A percentile compares a stretch with the other conserved stretches of the same genome.
Conservation (phyloP, 2,329 filamentous ascomycete genomes). For the Anthostomella pinea region DNA sequence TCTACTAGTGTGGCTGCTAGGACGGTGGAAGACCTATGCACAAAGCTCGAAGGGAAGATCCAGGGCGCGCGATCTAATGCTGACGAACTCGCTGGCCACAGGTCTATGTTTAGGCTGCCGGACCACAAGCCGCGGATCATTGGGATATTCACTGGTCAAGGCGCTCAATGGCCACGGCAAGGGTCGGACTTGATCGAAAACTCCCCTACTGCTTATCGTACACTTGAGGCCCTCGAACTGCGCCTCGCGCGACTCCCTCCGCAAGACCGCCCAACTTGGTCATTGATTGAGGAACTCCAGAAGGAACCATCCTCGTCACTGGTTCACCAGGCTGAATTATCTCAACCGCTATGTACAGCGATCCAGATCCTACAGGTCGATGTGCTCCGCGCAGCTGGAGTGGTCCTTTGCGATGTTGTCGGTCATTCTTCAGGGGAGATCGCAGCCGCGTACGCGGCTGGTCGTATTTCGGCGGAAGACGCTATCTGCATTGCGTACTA, state of each 20-base stretch:
- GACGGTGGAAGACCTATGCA: conserved; percentile 1
- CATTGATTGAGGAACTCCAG: conserved; percentile 13
- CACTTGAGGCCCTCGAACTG: conserved; percentile 17
- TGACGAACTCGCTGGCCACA: background rate
- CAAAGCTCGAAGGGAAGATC: background rate
- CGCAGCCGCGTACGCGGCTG: conserved; percentile 23
- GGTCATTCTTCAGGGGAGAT: conserved; percentile 30
- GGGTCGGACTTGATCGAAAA: conserved; percentile 17
- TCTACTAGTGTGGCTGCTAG: conserved; percentile 4
- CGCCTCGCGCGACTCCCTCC: conserved; percentile 16
- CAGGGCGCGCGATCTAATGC: conserved; percentile 1
- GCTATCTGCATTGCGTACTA: conserved; percentile 31
- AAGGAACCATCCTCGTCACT: conserved; percentile 8
- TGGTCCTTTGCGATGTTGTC: conserved; percentile 25
- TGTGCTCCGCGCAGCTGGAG: conserved; percentile 23
- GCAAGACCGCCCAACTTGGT: conserved; percentile 17
- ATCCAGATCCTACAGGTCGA: conserved; percentile 39
- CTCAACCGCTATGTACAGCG: conserved; percentile 35
- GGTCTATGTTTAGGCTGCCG: background rate
- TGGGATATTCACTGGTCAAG: conserved; percentile 33
- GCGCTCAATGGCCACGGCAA: conserved; percentile 32
- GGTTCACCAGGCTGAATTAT: conserved; percentile 14
- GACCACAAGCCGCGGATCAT: conserved; percentile 8
- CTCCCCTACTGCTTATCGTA: conserved; percentile 6
- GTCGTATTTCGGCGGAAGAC: conserved; percentile 18